Evolutionary conservation across 75 land plant genomes (phyloP), one percentile per base, ranked within the genome.

Genomic region (Chamaecyparis obtusa): DNA sequence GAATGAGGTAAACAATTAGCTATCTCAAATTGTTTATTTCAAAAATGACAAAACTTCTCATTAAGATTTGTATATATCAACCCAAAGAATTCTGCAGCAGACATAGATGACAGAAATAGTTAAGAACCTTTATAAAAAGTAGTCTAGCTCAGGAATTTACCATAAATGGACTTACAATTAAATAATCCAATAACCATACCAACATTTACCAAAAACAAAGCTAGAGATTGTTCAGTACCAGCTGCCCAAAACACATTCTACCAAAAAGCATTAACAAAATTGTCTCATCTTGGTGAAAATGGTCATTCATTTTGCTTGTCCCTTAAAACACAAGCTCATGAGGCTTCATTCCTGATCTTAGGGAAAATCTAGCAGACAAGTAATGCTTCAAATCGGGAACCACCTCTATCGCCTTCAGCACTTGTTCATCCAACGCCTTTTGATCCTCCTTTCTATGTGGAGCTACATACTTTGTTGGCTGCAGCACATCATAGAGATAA

Each of bases 381-480:
- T 93, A 93, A 2, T 89, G 69, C 77, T 88, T 92, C 88, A 93
- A 57, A 44, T 91, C 91, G 15, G 91, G 91, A 71, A 92, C 90
- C 3, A 83, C 44, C 74, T 92, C 91, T 8, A 93, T 82, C 0
- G 75, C 67, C 32, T 84, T 82, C 51, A 93, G 24, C 19, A 93
- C 51, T 85, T 87, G 85, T 46, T 78, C 60, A 84, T 93, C 94
- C 39, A 93, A 80, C 8, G 87, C 88, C 82, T 92, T 90, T 84
- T 93, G 94, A 27, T 92, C 94, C 16, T 93, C 94, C 72, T 95
- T 95, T 75, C 90, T 95, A 85, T 88, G 93, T 14, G 82, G 87
- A 27, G 96, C 92, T 3, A 94, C 48, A 6, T 15, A 36, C 78
- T 85, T 94, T 56, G 88, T 90, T 1, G 95, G 94, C 96, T 95